Percentiles rank a stretch among this genome's conserved stretches.
Evolutionary conservation across 2,329 filamentous ascomycete species (phyloP).

Genomic region (Myrmaecium sp.): DNA sequence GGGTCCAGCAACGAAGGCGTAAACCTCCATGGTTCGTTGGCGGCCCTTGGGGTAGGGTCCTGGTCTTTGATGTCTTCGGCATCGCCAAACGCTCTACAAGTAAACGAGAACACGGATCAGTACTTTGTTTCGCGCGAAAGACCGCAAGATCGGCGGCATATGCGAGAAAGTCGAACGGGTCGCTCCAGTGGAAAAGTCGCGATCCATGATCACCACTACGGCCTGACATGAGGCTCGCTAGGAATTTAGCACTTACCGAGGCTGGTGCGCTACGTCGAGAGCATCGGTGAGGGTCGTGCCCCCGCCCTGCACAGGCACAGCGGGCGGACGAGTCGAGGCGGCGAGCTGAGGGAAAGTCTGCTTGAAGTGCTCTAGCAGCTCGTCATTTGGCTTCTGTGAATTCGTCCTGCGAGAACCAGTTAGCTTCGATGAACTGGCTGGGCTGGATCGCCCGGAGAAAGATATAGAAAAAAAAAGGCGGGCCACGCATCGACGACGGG

Average conservation of each 20-base stretch:
- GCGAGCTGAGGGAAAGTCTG: conserved; percentile 61
- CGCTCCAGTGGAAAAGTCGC: not conserved
- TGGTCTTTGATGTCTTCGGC: conserved; percentile 49
- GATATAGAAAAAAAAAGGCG: conserved; percentile 12
- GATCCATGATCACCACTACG: not conserved
- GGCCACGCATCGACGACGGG: conserved; percentile 3
- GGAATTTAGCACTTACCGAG: conserved; percentile 21
- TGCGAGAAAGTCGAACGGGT: not conserved
- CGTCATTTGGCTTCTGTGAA: conserved; percentile 72
- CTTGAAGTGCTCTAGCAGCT: conserved; percentile 70
- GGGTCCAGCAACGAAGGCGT: conserved; percentile 80
- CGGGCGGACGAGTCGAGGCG: conserved; percentile 24
- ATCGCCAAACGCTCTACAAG: conserved; percentile 27
- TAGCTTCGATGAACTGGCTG: conserved; percentile 9
- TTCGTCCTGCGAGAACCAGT: conserved; percentile 39
- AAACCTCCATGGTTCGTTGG: conserved; percentile 71
- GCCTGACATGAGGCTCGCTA: not conserved
- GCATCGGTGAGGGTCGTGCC: conserved; percentile 25
- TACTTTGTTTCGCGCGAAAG: too few species aligned
- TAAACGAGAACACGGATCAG: conserved; percentile 9
- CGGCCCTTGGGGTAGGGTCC: conserved; percentile 66
- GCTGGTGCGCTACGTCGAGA: conserved; percentile 26
- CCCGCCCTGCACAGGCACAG: conserved; percentile 23
- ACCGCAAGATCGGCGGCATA: not conserved
- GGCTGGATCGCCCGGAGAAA: conserved; percentile 8